A percentile compares a stretch with the other conserved stretches of the same genome.
These are phyloP conservation scores for Penicillium taxi DNA, from an alignment of 495 filamentous ascomycete genomes.

Conservation along the genomic window DNA sequence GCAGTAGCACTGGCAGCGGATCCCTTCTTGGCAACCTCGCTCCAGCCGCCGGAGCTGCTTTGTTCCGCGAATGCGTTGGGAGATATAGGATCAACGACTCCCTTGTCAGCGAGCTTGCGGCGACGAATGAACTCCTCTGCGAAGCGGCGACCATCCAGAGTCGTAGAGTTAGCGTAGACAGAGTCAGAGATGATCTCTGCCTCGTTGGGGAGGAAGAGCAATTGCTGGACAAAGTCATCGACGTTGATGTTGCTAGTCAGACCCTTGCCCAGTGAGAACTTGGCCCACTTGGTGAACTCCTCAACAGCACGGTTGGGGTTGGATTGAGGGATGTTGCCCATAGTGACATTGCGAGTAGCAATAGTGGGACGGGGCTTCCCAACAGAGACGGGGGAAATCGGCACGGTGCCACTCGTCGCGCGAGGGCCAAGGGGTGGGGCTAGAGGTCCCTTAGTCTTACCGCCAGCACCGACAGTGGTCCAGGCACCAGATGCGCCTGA, in stretches of 20 bases:
- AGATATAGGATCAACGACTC: slow-evolving; percentile 54
- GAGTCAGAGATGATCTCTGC: slow-evolving; percentile 76
- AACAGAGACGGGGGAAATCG: slow-evolving; percentile 32
- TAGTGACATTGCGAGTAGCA: slow-evolving; percentile 29
- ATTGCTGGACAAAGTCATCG: slow-evolving; percentile 67
- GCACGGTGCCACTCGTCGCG: slow-evolving; percentile 44
- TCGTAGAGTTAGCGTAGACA: slow-evolving; percentile 76
- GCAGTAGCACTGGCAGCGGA: slow-evolving; percentile 21
- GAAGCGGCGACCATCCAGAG: slow-evolving; percentile 86
- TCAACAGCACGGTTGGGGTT: slow-evolving; percentile 58
- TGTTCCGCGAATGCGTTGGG: slow-evolving; percentile 36
- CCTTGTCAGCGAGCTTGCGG: slow-evolving; percentile 84
- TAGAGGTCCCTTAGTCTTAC: slow-evolving; percentile 72
- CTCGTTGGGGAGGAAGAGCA: slow-evolving; percentile 69
- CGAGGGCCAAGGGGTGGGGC: slow-evolving; percentile 49
- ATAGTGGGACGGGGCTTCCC: slow-evolving; percentile 23
- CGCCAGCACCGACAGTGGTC: slow-evolving; percentile 93
- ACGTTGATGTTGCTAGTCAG: slow-evolving; percentile 59
- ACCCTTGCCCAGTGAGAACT: slow-evolving; percentile 57
- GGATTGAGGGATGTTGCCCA: slow-evolving; percentile 25
- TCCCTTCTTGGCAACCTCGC: slow-evolving; percentile 93
- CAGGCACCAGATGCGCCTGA: slow-evolving; percentile 53
- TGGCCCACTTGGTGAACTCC: slow-evolving; percentile 91
- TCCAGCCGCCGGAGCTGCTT: slow-evolving; percentile 69
- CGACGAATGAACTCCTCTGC: slow-evolving; percentile 90